Percentiles rank a stretch among this genome's conserved stretches.
These are phyloP conservation scores for Madurella fahalii DNA, from an alignment of 2,329 filamentous ascomycete species.

Conservation along the genomic window DNA sequence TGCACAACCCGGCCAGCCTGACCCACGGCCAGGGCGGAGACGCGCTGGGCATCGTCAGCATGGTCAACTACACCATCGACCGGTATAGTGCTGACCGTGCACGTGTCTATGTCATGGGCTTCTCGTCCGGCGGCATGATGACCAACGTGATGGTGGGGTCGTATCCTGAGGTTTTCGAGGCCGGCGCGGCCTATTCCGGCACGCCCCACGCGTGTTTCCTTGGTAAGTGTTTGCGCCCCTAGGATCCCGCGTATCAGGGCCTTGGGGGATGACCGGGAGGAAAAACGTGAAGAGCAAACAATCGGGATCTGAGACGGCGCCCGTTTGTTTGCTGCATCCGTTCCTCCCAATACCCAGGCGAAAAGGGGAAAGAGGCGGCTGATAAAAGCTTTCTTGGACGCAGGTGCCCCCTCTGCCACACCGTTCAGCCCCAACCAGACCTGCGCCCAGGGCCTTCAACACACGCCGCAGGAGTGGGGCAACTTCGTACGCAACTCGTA, in stretches of 20 bases:
- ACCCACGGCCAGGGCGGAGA: conserved; percentile 49
- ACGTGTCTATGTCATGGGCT: conserved; percentile 46
- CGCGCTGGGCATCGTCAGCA: conserved; percentile 46
- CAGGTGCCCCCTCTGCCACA: conserved; percentile 18
- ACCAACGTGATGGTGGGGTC: conserved; percentile 32
- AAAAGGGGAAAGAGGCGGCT: neutral
- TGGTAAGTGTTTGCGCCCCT: conserved; percentile 11
- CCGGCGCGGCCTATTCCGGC: conserved; percentile 31
- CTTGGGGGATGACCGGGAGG: neutral
- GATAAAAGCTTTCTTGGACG: neutral
- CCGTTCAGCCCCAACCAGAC: conserved; percentile 27
- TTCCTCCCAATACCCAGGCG: neutral
- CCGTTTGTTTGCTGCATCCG: neutral
- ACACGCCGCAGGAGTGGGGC: conserved; percentile 27
- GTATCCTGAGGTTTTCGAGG: conserved; percentile 33
- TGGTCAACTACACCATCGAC: conserved; percentile 47
- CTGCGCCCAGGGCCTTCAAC: conserved; percentile 26
- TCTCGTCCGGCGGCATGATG: conserved; percentile 38
- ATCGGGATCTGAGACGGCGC: neutral
- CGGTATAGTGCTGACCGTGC: conserved; percentile 43
- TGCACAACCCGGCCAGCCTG: conserved; percentile 41
- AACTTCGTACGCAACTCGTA: conserved; percentile 28
- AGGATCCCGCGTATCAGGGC: neutral
- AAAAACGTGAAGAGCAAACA: neutral
- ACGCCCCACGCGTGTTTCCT: conserved; percentile 27